These are phyloP conservation scores for Dispira parvispora DNA, from an alignment of 192 early-diverging fungal genomes.

Conservation along the genomic window DNA sequence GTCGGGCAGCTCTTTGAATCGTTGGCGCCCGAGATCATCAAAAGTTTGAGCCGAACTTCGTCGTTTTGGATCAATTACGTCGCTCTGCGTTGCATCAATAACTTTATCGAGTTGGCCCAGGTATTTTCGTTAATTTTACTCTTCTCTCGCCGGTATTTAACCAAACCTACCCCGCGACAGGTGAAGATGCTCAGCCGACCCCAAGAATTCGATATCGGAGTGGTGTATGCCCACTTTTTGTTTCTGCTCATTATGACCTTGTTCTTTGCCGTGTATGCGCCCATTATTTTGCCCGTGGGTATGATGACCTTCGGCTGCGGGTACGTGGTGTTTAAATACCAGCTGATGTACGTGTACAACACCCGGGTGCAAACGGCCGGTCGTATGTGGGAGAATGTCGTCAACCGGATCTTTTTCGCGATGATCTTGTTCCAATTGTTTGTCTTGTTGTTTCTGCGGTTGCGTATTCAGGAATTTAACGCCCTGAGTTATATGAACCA, in stretches of 20 bases:
- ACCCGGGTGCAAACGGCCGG: constrained; percentile 55
- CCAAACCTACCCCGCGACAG: constrained; percentile 48
- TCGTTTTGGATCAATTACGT: constrained; percentile 66
- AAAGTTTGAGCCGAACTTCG: constrained; percentile 27
- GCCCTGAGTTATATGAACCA: constrained; percentile 17
- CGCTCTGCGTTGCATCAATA: constrained; percentile 42
- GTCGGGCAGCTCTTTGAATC: constrained; percentile 20
- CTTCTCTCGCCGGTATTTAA: constrained; percentile 37
- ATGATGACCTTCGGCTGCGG: constrained; percentile 43
- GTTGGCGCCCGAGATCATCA: constrained; percentile 21
- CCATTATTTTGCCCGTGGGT: constrained; percentile 46
- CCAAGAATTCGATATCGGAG: constrained; percentile 51
- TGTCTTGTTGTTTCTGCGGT: constrained; percentile 33
- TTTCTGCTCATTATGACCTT: constrained; percentile 58
- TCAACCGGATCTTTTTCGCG: constrained; percentile 50
- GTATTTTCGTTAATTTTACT: constrained; percentile 34
- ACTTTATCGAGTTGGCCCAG: constrained; percentile 52
- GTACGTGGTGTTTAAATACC: constrained; percentile 54
- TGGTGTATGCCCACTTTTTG: constrained; percentile 45
- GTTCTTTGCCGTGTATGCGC: constrained; percentile 52
- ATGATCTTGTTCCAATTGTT: constrained; percentile 47
- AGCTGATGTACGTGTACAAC: constrained; percentile 56
- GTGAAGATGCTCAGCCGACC: constrained; percentile 44
- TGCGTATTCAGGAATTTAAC: constrained; percentile 30
- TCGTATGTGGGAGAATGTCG: constrained; percentile 46